Conservation (phyloP, 768 basidiomycete genomes). For the Serendipita indica region DNA sequence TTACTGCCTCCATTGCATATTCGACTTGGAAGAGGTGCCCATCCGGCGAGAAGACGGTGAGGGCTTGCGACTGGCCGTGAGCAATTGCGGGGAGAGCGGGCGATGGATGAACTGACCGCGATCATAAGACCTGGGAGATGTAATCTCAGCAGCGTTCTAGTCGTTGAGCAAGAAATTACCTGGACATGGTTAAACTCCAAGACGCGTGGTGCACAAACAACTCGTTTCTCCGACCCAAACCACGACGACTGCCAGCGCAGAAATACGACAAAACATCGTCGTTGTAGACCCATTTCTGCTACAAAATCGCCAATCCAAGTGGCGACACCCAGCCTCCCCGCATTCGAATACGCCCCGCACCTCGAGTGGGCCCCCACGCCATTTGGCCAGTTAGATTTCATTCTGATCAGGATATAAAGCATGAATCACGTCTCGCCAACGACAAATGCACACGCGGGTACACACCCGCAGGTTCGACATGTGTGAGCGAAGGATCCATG, state of each 20-base stretch:
- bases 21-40: slow-evolving; percentile 99
- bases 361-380: too few species aligned
- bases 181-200: slow-evolving; percentile 2
- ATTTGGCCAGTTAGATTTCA: neutral
- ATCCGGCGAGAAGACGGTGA: slow-evolving; percentile 97
- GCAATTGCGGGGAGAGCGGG: neutral
- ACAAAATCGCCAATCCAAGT: too few species aligned
- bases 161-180: neutral
- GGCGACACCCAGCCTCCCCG: too few species aligned
- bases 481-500: neutral
- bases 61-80: slow-evolving; percentile 38
- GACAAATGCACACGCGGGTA: neutral
- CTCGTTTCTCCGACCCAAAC: slow-evolving; percentile 1
- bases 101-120: slow-evolving; percentile 42
- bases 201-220: slow-evolving; percentile 1
- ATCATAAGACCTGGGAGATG: slow-evolving; percentile 73
- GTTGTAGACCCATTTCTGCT: neutral
- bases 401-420: neutral
- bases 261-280: neutral
- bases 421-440: slow-evolving; percentile 18
- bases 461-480: slow-evolving; percentile 6
- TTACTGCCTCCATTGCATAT: slow-evolving; percentile 94
- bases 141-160: neutral
- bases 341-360: too few species aligned
- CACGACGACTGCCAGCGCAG: neutral